Base-by-base conservation (phyloP, 2,329 filamentous ascomycete genomes). In the Exophiala sp. region DNA sequence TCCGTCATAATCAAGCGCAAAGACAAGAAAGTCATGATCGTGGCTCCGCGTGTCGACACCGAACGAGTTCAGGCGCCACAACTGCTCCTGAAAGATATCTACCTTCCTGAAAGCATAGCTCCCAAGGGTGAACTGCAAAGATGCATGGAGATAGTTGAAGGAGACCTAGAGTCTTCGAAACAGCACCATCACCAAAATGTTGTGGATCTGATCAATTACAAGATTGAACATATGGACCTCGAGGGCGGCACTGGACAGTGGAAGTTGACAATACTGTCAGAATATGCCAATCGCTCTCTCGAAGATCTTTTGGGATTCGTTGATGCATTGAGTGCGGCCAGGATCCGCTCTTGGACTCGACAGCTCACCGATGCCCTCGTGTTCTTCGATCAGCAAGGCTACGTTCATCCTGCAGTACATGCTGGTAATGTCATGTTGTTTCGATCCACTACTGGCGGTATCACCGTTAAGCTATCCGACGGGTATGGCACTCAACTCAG, bases 341-440 rank as follows among this genome's bases (percentile, higher is more conserved):
- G 86, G 67, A 85, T 91, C 41, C 86, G 91, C 49, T 85, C 89
- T 20, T 97, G 91, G 87, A 94, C 90, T n/a, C 84, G 91, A 55
- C 90, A 96, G 65, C 78, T 99, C 14, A 80, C 99, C 21, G 90
- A 96, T 72, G 94, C 87, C 0, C 75, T 99, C 24, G 88, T 90
- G 54, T 95, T 87, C 68, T 83, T 95, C 48, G 92, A 97, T 71
- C 86, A 87, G 60, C 86, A 88, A 66, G 90, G 90, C 16, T 79
- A 96, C 52, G 78, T 89, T 20, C 94, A 97, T 70, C 88, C 89
- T 66, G 84, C 88, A 65, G 84, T 96, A 14, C 89, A 95, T 65
- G 78, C 86, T 10, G 80, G 83, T 14, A 95, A 95, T 60, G 80
- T 96, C 43, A 78, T 96, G 3, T 73, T 96, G 3, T 89, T 87